These are phyloP conservation scores for Acer campestre DNA, from an alignment of 345 rosid species.

Conservation along the genomic window DNA sequence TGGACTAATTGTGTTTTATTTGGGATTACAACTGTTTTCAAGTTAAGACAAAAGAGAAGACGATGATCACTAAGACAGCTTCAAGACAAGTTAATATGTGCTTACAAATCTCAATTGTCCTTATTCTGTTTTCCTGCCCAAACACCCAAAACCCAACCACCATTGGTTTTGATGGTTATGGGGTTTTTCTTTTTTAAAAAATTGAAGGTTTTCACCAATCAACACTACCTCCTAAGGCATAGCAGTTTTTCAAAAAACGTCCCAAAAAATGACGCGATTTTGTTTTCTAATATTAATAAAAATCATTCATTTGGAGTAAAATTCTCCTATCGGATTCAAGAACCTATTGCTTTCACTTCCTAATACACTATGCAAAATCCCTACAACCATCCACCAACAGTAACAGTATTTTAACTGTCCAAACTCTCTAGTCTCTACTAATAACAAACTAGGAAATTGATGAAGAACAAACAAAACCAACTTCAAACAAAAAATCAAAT, in stretches of 20 bases:
- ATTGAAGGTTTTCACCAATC: neutral
- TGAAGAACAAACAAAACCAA: neutral
- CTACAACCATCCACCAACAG: no score
- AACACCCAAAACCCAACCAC: neutral
- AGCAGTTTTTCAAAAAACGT: no score
- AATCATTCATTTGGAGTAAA: no score
- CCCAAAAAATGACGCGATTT: no score
- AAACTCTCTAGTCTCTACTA: neutral
- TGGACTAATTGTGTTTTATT: conserved; percentile 21
- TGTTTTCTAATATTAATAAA: no score
- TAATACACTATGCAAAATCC: no score
- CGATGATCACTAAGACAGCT: conserved; percentile 25
- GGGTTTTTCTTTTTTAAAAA: neutral
- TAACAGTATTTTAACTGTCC: neutral
- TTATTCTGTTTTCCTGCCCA: conserved; percentile 9
- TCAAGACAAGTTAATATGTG: conserved; percentile 12
- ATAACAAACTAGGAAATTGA: neutral
- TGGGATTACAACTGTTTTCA: conserved; percentile 12
- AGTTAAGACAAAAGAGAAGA: conserved; percentile 15
- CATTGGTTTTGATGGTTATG: neutral
- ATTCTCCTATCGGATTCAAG: no score
- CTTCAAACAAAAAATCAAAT: neutral
- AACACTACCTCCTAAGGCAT: neutral
- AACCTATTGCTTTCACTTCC: no score
- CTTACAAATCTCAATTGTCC: conserved; percentile 19